Evolutionary conservation across 129 eudicot species (phyloP).

Genomic region (Flaveria sonorensis): DNA sequence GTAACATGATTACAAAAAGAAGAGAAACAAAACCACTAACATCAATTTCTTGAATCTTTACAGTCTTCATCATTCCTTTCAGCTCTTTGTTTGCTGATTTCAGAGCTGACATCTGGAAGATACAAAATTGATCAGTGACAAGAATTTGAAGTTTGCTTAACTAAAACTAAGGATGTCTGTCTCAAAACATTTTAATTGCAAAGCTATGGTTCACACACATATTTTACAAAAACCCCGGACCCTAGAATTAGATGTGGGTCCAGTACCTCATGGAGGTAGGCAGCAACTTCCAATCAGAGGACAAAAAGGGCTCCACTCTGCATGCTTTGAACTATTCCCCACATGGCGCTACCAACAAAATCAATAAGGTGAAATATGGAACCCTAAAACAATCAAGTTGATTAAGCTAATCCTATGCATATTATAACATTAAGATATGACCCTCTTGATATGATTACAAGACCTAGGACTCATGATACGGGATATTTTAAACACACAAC

Average conservation of each 20-base stretch:
- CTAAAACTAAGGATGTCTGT: slow-evolving; percentile 17
- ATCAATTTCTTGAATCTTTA: slow-evolving; percentile 89
- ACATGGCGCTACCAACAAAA: slow-evolving; percentile 63
- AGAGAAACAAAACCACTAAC: slow-evolving; percentile 34
- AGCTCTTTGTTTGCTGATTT: slow-evolving; percentile 87
- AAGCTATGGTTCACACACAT: slow-evolving; percentile 23
- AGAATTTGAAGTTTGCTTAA: neutral
- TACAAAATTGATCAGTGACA: slow-evolving; percentile 9
- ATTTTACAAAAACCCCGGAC: slow-evolving; percentile 21
- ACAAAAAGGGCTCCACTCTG: slow-evolving; percentile 59
- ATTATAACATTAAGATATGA: slow-evolving; percentile 23
- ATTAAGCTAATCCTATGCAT: slow-evolving; percentile 19
- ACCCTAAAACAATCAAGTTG: slow-evolving; percentile 25
- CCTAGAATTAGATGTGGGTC: slow-evolving; percentile 37
- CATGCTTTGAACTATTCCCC: slow-evolving; percentile 69
- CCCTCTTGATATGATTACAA: neutral
- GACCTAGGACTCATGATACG: neutral
- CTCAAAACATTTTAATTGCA: slow-evolving; percentile 2
- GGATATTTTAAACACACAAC: neutral
- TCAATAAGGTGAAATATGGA: slow-evolving; percentile 38
- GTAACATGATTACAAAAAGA: no score
- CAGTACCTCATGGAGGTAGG: slow-evolving; percentile 88
- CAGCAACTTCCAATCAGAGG: slow-evolving; percentile 75
- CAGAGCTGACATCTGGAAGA: slow-evolving; percentile 81
- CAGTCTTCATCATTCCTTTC: slow-evolving; percentile 97